Evolutionary conservation across 805 yeast species (phyloP).

Genomic region (Lipomyces sp.): DNA sequence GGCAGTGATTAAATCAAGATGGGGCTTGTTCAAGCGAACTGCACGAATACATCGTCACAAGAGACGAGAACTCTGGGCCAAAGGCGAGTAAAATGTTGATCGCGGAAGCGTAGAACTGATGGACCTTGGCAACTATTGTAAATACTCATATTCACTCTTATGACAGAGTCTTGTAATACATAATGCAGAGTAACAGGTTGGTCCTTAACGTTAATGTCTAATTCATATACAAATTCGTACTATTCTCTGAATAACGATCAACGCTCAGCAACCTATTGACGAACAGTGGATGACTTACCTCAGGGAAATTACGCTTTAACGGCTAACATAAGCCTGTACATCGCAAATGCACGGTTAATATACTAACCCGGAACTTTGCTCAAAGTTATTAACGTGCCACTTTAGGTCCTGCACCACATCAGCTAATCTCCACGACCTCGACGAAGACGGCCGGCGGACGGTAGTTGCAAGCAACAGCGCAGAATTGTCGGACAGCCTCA

Average conservation of each 20-base stretch:
- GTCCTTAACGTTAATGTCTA: constrained; percentile 2
- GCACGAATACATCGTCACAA: constrained; percentile 64
- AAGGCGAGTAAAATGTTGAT: constrained; percentile 51
- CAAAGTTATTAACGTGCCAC: constrained; percentile 10
- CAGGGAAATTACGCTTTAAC: not conserved
- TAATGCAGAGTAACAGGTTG: not conserved
- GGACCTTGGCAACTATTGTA: not conserved
- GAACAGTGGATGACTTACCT: not conserved
- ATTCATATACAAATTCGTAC: not conserved
- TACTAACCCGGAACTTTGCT: constrained; percentile 13
- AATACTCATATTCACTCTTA: not conserved
- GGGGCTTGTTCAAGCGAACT: constrained; percentile 55
- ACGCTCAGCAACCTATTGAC: not conserved
- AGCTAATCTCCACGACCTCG: constrained; percentile 2
- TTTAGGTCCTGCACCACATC: constrained; percentile 14
- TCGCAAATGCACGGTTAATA: constrained; percentile 3
- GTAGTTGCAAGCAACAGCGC: not conserved
- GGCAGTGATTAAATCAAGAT: constrained; percentile 51
- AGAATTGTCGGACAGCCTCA: not conserved
- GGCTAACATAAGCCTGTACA: not conserved
- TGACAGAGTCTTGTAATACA: not conserved
- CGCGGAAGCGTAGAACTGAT: not conserved
- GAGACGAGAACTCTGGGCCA: constrained; percentile 67
- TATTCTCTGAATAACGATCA: not conserved
- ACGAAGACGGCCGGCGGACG: not conserved